Evolutionary conservation across 768 basidiomycete genomes (phyloP), one percentile per base, ranked within the genome.

Genomic region (Infundibulicybe gibba): DNA sequence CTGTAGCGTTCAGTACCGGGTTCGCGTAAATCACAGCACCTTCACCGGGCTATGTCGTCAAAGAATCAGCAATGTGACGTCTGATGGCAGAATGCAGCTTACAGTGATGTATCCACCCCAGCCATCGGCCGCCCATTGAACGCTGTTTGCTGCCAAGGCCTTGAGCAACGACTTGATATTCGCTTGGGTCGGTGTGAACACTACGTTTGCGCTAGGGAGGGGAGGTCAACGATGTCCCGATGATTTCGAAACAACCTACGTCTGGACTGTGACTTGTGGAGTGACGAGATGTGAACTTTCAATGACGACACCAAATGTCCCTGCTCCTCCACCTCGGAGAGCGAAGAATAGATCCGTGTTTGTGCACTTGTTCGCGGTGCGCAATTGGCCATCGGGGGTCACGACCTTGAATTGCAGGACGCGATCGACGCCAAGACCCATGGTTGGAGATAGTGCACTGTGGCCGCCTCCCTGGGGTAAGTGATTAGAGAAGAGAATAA

Each of bases 271-370:
- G 9, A 66, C 69, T 1, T 52, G 60, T 9, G 70, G 69, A 4
- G 67, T 67, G 1, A 67, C 70, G 39, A 71, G 60, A 49, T 71
- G 62, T 2, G 68, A 68, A 13, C 56, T 58, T 34, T 59, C 66
- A 6, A 71, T 56, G 13, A 75, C 73, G 34, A 74, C 70, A 19
- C 72, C 74, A 44, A 73, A 75, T 9, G 74, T 75, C 0, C 72
- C 71, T 15, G 72, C 74, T 11, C 74, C 74, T 31, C 72, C 73
- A 43, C 73, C 73, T 30, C 72, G 68, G 30, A 81, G 68, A 13
- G 78, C 79, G 47, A 70, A 81, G 61, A 79, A 80, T 0, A 80
- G 66, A 59, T 80, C 78, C 44, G 63, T 48, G 48, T 79, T 75
- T 53, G 78, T 68, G 40, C 73, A 75, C 10, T 64, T 67, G 58